phyloP scores from a whole-genome alignment of 345 rosid species.

The Euphorbia peplus region DNA sequence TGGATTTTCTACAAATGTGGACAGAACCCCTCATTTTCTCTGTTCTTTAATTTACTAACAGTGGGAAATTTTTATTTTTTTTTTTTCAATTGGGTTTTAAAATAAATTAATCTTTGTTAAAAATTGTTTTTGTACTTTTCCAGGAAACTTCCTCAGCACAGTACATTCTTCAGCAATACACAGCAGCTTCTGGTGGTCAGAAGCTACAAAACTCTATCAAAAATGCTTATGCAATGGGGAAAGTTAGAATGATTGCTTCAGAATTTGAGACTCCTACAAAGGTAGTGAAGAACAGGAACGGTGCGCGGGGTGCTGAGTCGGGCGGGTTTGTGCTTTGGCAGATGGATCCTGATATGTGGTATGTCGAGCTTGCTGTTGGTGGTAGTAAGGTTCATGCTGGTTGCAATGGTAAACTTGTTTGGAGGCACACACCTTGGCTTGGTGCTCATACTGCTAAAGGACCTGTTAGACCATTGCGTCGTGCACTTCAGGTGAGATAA shows the following conservation, averaged over 20 bases:
- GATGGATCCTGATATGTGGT: slow-evolving; percentile 97
- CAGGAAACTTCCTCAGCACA: slow-evolving; percentile 91
- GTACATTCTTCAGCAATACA: slow-evolving; percentile 85
- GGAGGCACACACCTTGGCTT: slow-evolving; percentile 96
- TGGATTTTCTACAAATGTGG: background rate
- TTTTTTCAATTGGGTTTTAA: too few species aligned
- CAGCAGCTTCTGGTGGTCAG: slow-evolving; percentile 88
- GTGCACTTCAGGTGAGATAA: slow-evolving; percentile 72
- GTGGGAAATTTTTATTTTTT: too few species aligned
- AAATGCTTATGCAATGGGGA: slow-evolving; percentile 92
- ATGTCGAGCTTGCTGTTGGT: slow-evolving; percentile 85
- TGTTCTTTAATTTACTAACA: slow-evolving; percentile 5
- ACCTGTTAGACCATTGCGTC: slow-evolving; percentile 84
- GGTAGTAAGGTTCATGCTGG: slow-evolving; percentile 89
- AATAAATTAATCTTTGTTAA: background rate
- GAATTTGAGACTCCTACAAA: slow-evolving; percentile 69
- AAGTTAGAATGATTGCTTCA: slow-evolving; percentile 68
- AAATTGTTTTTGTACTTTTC: background rate
- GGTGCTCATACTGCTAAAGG: slow-evolving; percentile 89
- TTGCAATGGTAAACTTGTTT: slow-evolving; percentile 83
- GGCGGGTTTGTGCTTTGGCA: slow-evolving; percentile 97
- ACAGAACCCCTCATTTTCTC: slow-evolving; percentile 11
- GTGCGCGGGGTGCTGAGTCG: slow-evolving; percentile 52
- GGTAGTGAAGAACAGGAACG: slow-evolving; percentile 63
- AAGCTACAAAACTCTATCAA: slow-evolving; percentile 70